Conservation (phyloP, 345 rosid genomes). For the Luvunga scandens region DNA sequence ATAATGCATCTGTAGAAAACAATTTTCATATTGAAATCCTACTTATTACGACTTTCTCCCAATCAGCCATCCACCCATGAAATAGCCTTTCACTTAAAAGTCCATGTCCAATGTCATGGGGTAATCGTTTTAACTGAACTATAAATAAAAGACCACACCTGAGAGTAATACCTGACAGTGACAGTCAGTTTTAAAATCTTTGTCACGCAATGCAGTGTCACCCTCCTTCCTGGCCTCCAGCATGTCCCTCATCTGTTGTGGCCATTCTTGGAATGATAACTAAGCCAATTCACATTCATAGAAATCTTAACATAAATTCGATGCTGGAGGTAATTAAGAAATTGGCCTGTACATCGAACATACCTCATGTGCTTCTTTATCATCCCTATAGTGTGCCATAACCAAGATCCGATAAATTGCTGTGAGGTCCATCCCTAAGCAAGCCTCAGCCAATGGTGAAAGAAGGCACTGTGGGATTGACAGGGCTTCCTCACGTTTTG, state of each 20-base stretch:
- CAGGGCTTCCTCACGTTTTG: constrained; percentile 46
- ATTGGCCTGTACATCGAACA: background rate
- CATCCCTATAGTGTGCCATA: constrained; percentile 86
- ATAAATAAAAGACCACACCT: constrained; percentile 43
- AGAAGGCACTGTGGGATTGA: constrained; percentile 71
- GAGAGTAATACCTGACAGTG: too few species aligned
- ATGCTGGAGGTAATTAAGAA: background rate
- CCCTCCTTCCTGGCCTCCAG: constrained; percentile 92
- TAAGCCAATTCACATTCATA: constrained; percentile 29
- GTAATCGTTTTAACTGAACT: background rate
- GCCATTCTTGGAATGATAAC: constrained; percentile 99
- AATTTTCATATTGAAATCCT: background rate
- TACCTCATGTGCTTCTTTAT: constrained; percentile 93
- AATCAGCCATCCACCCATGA: background rate
- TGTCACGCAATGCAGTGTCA: constrained; percentile 89
- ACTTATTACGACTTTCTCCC: too few species aligned
- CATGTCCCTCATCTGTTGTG: constrained; percentile 97
- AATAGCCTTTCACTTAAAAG: background rate
- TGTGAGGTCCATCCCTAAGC: constrained; percentile 92
- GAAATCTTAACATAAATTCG: constrained; percentile 15
- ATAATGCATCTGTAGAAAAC: background rate
- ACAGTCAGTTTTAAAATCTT: constrained; percentile 87
- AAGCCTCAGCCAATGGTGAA: constrained; percentile 92
- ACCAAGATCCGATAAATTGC: constrained; percentile 93
- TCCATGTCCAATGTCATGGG: background rate